Base-by-base conservation (phyloP, 2,329 filamentous ascomycete genomes). In the Periglandula ipomoeae region DNA sequence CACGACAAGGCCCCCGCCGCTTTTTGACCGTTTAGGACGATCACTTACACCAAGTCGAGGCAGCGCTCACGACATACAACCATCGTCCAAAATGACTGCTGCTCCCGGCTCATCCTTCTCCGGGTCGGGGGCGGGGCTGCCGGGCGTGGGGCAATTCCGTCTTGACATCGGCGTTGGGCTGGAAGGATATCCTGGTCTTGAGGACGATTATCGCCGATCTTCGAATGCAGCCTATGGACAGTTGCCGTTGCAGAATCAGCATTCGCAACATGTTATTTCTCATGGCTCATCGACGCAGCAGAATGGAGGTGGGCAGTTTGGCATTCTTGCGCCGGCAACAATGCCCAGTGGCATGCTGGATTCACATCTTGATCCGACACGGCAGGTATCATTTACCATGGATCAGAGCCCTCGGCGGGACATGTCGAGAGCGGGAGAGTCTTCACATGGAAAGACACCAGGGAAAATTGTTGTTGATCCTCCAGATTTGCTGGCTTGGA, bases 401-500 rank as follows among this genome's bases (percentile, higher is more conserved):
- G 34, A 46, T 15, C 30, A 32, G 30, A 32, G 10, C 15, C 30
- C 9, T 32, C 30, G 9, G 7, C 30, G 30, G 30, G 30, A 8
- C n/a, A 9, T 30, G 41, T 8, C 13, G 22, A 44, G 34, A 5
- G 27, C 46, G 15, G 42, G 53, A 30, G 50, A 69, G 54, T 71
- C 68, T 41, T 20, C n/a, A 5, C 70, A 75, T 56, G 72, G 73
- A n/a, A 75, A 78, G 57, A 66, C 78, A 50, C 70, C 73, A 44
- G 72, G 66, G 23, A 82, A 73, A 59, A 69, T 84, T 54, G 73
- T 87, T 10, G 64, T 80, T 8, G 70, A 86, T 57, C 85, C 85
- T 35, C 84, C 85, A 3, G 72, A 85, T 55, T 70, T 90, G 44
- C 71, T 78, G 11, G 70, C 72, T 52, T 91, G 87, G 87, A 73